phyloP scores from a whole-genome alignment of 2,329 filamentous ascomycete species.

The Tolypocladium paradoxum region DNA sequence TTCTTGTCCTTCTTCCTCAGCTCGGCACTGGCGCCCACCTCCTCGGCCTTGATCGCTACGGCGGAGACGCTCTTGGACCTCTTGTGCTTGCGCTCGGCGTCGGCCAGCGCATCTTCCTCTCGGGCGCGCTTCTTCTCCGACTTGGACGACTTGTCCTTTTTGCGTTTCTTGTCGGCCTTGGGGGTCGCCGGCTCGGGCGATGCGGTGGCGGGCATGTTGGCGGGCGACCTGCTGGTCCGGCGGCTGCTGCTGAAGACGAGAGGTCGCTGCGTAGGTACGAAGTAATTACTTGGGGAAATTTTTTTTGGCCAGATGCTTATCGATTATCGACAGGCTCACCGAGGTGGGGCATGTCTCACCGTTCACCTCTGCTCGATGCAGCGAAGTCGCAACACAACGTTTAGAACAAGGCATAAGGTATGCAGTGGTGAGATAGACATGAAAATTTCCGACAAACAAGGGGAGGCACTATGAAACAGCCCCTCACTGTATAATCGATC shows the following conservation, averaged over 20 bases:
- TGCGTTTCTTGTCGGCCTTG: conserved; percentile 28
- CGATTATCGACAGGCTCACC: conserved; percentile 4
- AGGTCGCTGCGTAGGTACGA: conserved; percentile 1
- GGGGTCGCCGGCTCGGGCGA: conserved; percentile 17
- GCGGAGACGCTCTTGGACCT: conserved; percentile 35
- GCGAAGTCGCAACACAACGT: too few relatives aligned
- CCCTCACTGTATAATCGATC: background rate
- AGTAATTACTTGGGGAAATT: conserved; percentile 1
- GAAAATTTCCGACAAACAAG: background rate
- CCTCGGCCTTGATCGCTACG: conserved; percentile 9
- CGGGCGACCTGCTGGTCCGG: conserved; percentile 2
- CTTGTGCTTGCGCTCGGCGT: conserved; percentile 36
- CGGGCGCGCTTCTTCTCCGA: conserved; percentile 33
- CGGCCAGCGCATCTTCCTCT: conserved; percentile 28
- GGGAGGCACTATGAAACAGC: background rate
- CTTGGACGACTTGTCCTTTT: conserved; percentile 21
- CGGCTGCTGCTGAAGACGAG: conserved; percentile 4
- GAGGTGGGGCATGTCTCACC: background rate
- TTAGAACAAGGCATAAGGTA: background rate
- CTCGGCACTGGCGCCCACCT: conserved; percentile 13
- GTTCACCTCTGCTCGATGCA: background rate
- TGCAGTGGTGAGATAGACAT: background rate
- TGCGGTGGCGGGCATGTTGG: conserved; percentile 22
- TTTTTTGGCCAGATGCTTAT: conserved; percentile 4
- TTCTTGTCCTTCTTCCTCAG: conserved; percentile 18